Conservation (phyloP, 2,329 filamentous ascomycete genomes). For the Xylaria hypoxylon region DNA sequence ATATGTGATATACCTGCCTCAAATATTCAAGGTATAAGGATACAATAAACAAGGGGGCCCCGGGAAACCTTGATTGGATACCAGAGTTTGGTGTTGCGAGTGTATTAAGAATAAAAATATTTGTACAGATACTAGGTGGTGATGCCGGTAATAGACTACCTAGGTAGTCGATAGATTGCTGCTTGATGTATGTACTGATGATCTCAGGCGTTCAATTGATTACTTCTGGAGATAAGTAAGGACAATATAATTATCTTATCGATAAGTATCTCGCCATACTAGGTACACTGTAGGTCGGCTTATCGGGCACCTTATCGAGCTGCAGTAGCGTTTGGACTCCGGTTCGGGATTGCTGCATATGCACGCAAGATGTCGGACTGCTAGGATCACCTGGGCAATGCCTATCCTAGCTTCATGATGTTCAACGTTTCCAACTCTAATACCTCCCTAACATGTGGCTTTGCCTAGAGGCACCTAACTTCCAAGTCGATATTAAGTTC, state of each 20-base stretch:
- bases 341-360: slow-evolving; percentile 23
- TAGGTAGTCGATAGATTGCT: no score
- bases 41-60: not conserved
- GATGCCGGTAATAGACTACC: no score
- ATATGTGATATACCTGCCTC: not conserved
- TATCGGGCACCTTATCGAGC: slow-evolving; percentile 11
- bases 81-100: not conserved
- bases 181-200: no score
- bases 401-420: no score
- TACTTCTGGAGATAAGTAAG: not conserved
- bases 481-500: no score
- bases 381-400: no score
- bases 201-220: not conserved
- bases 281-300: no score
- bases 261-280: slow-evolving; percentile 7
- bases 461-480: no score
- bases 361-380: not conserved
- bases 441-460: no score
- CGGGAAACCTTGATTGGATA: not conserved
- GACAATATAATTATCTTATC: slow-evolving; percentile 16
- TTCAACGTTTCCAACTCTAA: no score
- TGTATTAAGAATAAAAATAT: no score
- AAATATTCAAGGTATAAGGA: slow-evolving; percentile 1
- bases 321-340: not conserved
- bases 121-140: no score